A percentile compares a stretch with the other conserved stretches of the same genome.
These are phyloP conservation scores for Sporodiniella umbellata DNA, from an alignment of 371 early-diverging fungal species.

Conservation along the genomic window DNA sequence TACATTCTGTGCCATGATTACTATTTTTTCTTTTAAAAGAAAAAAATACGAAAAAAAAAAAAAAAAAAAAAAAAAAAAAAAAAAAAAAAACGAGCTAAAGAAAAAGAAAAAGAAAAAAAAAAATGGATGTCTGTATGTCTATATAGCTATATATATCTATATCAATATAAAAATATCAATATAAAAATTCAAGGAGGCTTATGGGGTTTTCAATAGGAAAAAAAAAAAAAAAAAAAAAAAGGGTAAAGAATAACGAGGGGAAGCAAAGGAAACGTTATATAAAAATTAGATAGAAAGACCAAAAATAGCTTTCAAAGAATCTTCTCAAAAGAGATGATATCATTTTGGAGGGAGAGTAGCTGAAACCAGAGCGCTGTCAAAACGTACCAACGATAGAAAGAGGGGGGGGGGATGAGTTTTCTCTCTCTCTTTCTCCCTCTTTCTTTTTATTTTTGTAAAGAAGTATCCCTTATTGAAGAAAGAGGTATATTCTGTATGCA, in stretches of 20 bases:
- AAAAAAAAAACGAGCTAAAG: constrained; percentile 8
- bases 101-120: constrained; percentile 6
- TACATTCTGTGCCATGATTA: constrained; percentile 15
- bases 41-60: constrained; percentile 1
- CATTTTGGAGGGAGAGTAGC: too few species aligned
- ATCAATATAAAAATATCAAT: too few species aligned
- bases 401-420: too few species aligned
- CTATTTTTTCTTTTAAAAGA: not conserved
- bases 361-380: too few species aligned
- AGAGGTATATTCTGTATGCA: too few species aligned
- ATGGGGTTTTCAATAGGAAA: constrained; percentile 13
- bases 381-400: too few species aligned
- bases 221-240: constrained; percentile 9
- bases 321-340: not conserved
- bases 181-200: not conserved
- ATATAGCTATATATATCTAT: too few species aligned
- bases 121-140: too few species aligned
- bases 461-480: too few species aligned
- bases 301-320: not conserved
- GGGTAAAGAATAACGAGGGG: constrained; percentile 20
- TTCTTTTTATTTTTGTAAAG: not conserved
- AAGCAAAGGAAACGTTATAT: not conserved
- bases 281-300: not conserved
- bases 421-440: not conserved
- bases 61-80: constrained; percentile 7